Evolutionary conservation across 306 rosid species (phyloP).

Genomic region (Geum urbanum): DNA sequence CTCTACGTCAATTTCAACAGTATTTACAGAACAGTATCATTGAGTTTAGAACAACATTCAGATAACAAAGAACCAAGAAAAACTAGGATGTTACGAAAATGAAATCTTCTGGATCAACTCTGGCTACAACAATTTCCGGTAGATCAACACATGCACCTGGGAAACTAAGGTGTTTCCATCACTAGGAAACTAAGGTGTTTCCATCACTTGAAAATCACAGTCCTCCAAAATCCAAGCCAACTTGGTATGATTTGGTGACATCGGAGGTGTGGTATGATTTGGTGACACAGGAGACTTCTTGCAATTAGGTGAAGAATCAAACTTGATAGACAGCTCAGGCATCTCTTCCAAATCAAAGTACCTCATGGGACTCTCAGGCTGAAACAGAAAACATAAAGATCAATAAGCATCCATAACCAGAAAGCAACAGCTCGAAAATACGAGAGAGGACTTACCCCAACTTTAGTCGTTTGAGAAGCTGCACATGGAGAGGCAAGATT

Average conservation of each 20-base stretch:
- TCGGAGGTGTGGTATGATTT: neutral
- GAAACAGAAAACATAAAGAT: neutral
- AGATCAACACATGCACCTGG: neutral
- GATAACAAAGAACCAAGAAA: neutral
- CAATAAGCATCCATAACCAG: too few species aligned
- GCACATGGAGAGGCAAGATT: neutral
- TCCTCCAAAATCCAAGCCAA: conserved; percentile 7
- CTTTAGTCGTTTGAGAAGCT: conserved; percentile 15
- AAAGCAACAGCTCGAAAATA: too few species aligned
- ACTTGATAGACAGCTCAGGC: conserved; percentile 24
- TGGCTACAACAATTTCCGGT: neutral
- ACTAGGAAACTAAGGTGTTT: neutral
- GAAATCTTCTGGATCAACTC: neutral
- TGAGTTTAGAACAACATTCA: too few species aligned
- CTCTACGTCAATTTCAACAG: too few species aligned
- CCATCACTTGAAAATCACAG: neutral
- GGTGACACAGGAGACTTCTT: neutral
- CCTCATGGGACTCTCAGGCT: neutral
- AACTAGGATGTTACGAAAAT: neutral
- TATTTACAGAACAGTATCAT: too few species aligned
- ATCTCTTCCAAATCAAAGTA: neutral
- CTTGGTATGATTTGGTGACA: neutral
- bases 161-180: neutral
- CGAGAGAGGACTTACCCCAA: conserved; percentile 30
- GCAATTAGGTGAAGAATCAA: neutral